These are phyloP conservation scores for Fusarium torulosum DNA, from an alignment of 2,329 filamentous ascomycete species.

Conservation along the genomic window DNA sequence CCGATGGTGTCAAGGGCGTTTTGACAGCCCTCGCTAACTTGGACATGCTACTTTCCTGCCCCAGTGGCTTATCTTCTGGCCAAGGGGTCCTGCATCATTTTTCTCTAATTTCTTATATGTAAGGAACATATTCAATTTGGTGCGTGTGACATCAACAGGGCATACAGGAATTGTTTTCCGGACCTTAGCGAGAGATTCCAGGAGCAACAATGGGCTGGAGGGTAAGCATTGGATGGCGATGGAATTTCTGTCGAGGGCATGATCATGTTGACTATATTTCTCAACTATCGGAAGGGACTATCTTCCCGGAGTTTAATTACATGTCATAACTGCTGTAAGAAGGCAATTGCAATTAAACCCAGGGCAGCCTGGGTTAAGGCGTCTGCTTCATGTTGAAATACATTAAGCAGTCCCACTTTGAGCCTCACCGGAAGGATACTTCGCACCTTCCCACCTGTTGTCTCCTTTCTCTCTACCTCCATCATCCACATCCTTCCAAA, in stretches of 20 bases:
- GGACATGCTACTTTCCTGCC: neutral
- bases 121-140: too few species aligned
- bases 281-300: neutral
- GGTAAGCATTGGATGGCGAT: neutral
- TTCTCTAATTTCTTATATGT: slow-evolving; percentile 1
- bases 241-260: neutral
- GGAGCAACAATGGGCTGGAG: neutral
- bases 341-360: neutral
- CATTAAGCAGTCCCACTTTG: neutral
- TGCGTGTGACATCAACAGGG: too few species aligned
- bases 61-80: neutral
- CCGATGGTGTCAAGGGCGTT: neutral
- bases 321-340: neutral
- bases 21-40: neutral
- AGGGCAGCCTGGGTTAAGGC: neutral
- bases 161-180: neutral
- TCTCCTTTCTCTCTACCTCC: neutral
- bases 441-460: neutral
- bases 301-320: neutral
- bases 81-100: neutral
- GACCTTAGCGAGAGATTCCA: neutral
- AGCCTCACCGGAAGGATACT: neutral
- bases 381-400: neutral
- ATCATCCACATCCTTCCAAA: neutral
- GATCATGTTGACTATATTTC: neutral